Conservation (phyloP, 257 asterid genomes). For the Solanum medicagineum region DNA sequence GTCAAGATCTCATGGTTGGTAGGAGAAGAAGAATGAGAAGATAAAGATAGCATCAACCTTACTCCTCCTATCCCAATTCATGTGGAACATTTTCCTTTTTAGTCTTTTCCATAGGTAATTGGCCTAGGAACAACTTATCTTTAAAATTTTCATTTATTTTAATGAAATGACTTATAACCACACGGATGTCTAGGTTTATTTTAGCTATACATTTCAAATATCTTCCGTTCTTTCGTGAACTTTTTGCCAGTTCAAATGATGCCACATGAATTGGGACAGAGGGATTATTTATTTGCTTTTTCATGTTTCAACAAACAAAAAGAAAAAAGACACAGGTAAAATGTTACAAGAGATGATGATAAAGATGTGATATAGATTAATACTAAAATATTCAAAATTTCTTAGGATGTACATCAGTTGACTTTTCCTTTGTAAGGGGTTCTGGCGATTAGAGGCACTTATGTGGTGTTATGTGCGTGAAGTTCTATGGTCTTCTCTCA, state of each 20-base stretch:
- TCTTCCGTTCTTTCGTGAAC: too few relatives aligned
- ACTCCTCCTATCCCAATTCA: not conserved
- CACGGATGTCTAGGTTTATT: too few relatives aligned
- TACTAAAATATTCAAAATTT: not conserved
- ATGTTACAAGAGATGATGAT: not conserved
- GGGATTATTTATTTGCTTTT: not conserved
- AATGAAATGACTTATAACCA: too few relatives aligned
- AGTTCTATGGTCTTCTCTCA: not conserved
- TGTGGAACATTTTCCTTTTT: too few relatives aligned
- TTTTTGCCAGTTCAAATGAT: too few relatives aligned
- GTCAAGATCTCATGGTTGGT: not conserved
- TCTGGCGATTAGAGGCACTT: not conserved
- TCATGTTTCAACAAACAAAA: not conserved
- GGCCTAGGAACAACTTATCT: too few relatives aligned
- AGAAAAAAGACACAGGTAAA: not conserved
- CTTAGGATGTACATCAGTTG: not conserved
- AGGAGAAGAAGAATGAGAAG: not conserved
- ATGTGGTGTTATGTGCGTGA: not conserved
- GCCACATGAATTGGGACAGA: too few relatives aligned
- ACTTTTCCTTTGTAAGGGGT: not conserved
- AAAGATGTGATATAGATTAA: not conserved
- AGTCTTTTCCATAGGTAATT: too few relatives aligned
- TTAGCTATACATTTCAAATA: too few relatives aligned
- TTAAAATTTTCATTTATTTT: too few relatives aligned
- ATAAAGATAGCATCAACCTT: not conserved